Base-by-base conservation (phyloP, 148 eudicot species). In the Mesembryanthemum crystallinum region DNA sequence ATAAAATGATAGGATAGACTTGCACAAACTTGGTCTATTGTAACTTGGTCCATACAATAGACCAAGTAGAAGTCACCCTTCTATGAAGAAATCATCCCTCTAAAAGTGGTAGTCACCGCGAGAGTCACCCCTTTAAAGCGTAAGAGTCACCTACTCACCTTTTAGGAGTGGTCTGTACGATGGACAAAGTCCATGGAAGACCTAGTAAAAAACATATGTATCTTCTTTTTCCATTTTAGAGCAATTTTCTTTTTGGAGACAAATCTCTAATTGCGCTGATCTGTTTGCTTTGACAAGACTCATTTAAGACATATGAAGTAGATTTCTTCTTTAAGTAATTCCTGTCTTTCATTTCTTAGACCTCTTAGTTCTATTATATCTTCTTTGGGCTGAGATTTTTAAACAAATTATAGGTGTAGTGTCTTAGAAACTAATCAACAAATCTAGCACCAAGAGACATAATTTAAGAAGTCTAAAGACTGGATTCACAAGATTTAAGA, bases 281-380 rank as follows among this genome's bases (percentile, higher is more conserved):
- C 45, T 23, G 47, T 76, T 49, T 55, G 37, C 64, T 49, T 33
- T 24, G 17, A 49, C n/a, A 45, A 39, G 13, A 73, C 72, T 47
- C 13, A 17, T 73, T 30, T 49, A 32, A 64, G 35, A 49, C 49
- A 67, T 43, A 61, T 25, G 35, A 43, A 57, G 32, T 32, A 30
- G 24, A 23, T 54, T 18, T 24, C 4, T 33, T 32, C n/a, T n/a
- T 55, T 11, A 17, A 54, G 30, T 20, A 47, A 24, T 62, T 33
- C 30, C 3, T 55, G 17, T 27, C 62, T 57, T 37, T 64, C 23
- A 72, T 47, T 35, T 17, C 14, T 33, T 20, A 37, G 29, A 7
- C 35, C 68, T 43, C 25, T 35, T 65, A 21, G 23, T 33, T 20
- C 45, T 32, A 17, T 12, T 43, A 25, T 28, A 24, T 24, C 5